Evolutionary conservation across 352 stramenopile species (phyloP).

Genomic region (Pythium oligandrum): DNA sequence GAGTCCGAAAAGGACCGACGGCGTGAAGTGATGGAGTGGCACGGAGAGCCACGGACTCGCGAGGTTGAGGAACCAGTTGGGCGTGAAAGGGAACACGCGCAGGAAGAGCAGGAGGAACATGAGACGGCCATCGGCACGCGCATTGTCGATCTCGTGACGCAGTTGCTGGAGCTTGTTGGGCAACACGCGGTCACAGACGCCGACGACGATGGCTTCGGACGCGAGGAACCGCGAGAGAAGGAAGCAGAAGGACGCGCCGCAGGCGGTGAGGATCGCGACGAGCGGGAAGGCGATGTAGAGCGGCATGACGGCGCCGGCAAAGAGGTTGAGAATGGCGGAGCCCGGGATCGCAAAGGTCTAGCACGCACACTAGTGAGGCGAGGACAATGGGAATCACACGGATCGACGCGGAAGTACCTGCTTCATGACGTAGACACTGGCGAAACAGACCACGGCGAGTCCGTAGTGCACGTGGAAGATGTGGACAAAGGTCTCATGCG

Average conservation of each 20-base stretch:
- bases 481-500: slow-evolving; percentile 50
- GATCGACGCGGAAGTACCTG: slow-evolving; percentile 30
- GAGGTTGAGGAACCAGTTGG: slow-evolving; percentile 85
- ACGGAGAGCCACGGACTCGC: slow-evolving; percentile 75
- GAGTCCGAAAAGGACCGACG: slow-evolving; percentile 58
- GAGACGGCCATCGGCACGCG: slow-evolving; percentile 37
- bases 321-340: slow-evolving; percentile 70
- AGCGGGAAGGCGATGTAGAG: slow-evolving; percentile 63
- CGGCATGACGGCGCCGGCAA: slow-evolving; percentile 62
- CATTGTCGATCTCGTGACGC: slow-evolving; percentile 48
- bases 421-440: slow-evolving; percentile 75
- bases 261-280: slow-evolving; percentile 55
- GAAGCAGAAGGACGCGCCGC: slow-evolving; percentile 69
- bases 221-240: slow-evolving; percentile 60
- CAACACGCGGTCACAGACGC: slow-evolving; percentile 52
- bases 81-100: slow-evolving; percentile 77
- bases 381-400: no score
- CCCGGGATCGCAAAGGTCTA: slow-evolving; percentile 83
- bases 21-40: slow-evolving; percentile 58
- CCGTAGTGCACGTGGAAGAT: slow-evolving; percentile 56
- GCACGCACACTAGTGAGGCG: background rate
- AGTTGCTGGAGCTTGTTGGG: slow-evolving; percentile 52
- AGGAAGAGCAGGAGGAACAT: slow-evolving; percentile 69
- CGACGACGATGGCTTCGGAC: slow-evolving; percentile 52
- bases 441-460: slow-evolving; percentile 66